Evolutionary conservation across 164 flowering plant species (phyloP), one percentile per base, ranked within the genome.

Genomic region (Akebia trifoliata): DNA sequence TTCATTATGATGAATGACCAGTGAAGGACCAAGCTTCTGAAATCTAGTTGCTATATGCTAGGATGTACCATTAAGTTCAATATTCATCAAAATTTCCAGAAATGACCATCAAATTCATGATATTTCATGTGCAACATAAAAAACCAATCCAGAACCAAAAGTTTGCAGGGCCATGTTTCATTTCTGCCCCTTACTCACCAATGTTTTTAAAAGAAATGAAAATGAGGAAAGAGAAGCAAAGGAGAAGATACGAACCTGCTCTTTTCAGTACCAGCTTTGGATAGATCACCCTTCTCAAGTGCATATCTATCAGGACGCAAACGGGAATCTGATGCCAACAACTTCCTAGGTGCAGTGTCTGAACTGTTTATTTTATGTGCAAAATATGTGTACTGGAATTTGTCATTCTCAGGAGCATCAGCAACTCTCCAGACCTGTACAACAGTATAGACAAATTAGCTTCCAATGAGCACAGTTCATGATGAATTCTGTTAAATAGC

Each of bases 221-320:
- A 48, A 30, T 6, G 43, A 32, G 12, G 59, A 60, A 53, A 65
- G 40, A 57, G 48, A 61, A 67, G 54, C 70, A 66, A 55, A 57
- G 67, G 8, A 64, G 60, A 65, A 65, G 54, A 55, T 59, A 66
- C 54, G 56, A 40, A 87, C 95, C 85, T 84, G 89, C 76, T 78
- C 76, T 87, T 87, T 53, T 80, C 89, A 12, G 69, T 32, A 45
- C 87, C 85, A 64, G 96, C 78, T 73, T 86, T 88, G 20, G 87
- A 75, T 14, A 81, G 65, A 54, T 88, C 93, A 51, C 91, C 91
- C 66, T 72, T 73, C 74, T 88, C 91, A 57, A 88, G 90, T 11
- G 91, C 93, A 69, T 65, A 82, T 71, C 96, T 65, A 71, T 88
- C 96, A 35, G 96, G 87, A n/a, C 96, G 90, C 50, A 88, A 51